Evolutionary conservation across 2,329 filamentous ascomycete genomes (phyloP).

Genomic region (Pezicula carpinea): DNA sequence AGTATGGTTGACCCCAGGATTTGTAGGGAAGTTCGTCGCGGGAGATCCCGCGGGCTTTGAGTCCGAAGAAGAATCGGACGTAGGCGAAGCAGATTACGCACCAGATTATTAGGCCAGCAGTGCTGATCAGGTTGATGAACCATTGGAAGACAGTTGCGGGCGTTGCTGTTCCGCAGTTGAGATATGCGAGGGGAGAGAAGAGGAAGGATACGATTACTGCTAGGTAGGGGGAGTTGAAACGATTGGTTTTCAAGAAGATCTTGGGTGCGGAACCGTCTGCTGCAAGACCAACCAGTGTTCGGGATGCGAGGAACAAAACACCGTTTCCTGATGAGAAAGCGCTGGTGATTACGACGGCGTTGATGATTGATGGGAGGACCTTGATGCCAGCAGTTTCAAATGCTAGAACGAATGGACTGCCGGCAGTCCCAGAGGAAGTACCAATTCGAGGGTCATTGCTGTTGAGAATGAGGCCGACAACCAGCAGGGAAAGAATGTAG

Average conservation of each 20-base stretch:
- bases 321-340: constrained; percentile 66
- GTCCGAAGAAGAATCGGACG: constrained; percentile 54
- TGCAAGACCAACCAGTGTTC: constrained; percentile 53
- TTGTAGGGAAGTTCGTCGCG: constrained; percentile 52
- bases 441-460: constrained; percentile 43
- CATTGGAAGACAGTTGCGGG: constrained; percentile 59
- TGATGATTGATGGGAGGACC: constrained; percentile 65
- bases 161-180: background rate
- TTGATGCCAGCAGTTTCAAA: constrained; percentile 60
- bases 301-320: constrained; percentile 48
- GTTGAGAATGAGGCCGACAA: constrained; percentile 51
- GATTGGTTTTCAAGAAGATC: constrained; percentile 48
- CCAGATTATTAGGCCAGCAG: constrained; percentile 65
- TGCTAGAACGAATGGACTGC: constrained; percentile 65
- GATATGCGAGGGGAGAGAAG: background rate
- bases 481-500: constrained; percentile 41
- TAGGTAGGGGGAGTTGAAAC: constrained; percentile 48
- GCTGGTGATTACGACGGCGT: constrained; percentile 68
- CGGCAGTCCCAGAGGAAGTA: constrained; percentile 39
- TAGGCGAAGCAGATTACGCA: constrained; percentile 57
- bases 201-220: constrained; percentile 1
- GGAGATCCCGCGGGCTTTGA: constrained; percentile 48
- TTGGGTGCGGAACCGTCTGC: constrained; percentile 52
- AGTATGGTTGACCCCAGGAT: constrained; percentile 54
- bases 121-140: constrained; percentile 64